phyloP scores from a whole-genome alignment of 768 basidiomycete species.

The Obba rivulosa region DNA sequence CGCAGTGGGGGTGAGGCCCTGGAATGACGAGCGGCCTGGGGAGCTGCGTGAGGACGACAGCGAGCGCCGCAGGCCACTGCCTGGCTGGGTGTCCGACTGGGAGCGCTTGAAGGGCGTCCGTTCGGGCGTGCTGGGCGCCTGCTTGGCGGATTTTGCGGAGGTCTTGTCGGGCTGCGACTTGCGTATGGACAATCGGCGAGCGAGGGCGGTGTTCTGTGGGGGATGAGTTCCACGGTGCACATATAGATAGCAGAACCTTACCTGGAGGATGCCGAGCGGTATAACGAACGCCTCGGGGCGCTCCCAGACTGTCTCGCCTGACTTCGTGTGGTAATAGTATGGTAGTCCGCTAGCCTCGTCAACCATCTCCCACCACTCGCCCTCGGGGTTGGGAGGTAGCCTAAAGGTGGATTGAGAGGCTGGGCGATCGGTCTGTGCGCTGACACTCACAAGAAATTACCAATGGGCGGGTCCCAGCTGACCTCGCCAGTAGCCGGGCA shows the following conservation, averaged over 20 bases:
- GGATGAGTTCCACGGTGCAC: constrained; percentile 8
- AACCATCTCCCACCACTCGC: constrained; percentile 94
- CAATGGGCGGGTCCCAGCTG: constrained; percentile 89
- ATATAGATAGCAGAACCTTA: constrained; percentile 26
- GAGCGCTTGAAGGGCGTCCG: constrained; percentile 20
- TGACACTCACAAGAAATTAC: constrained; percentile 76
- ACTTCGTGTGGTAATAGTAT: constrained; percentile 94
- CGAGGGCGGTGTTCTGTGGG: constrained; percentile 62
- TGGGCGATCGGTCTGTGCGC: not conserved
- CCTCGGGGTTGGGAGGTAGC: constrained; percentile 75
- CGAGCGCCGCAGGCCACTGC: constrained; percentile 13
- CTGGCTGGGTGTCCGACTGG: constrained; percentile 12
- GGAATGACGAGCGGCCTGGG: constrained; percentile 7
- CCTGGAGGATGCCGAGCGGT: constrained; percentile 85
- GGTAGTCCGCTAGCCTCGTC: constrained; percentile 82
- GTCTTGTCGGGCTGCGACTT: constrained; percentile 3
- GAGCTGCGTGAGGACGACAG: constrained; percentile 21
- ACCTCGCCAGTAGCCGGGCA: constrained; percentile 91
- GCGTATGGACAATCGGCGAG: constrained; percentile 54
- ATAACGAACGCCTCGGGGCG: constrained; percentile 88
- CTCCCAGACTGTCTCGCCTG: constrained; percentile 89
- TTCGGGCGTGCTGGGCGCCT: constrained; percentile 1
- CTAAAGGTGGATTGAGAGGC: constrained; percentile 29
- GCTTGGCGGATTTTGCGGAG: constrained; percentile 5
- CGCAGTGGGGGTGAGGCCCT: not conserved